Conservation (phyloP, 2,329 filamentous ascomycete genomes). For the Xylariaceae sp. region DNA sequence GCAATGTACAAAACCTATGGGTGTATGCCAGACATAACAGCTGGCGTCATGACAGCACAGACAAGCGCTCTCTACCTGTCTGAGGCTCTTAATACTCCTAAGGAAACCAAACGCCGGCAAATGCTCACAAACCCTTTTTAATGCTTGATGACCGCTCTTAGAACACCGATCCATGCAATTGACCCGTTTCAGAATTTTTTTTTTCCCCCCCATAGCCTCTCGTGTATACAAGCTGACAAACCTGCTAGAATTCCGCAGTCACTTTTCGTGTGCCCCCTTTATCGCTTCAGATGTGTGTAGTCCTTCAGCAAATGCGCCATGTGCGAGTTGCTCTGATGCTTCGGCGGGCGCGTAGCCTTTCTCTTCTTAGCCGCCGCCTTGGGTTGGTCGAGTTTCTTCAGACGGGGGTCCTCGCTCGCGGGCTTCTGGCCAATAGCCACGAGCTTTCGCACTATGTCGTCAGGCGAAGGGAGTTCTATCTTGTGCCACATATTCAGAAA, state of each 20-base stretch:
- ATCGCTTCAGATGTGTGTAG: slow-evolving; percentile 29
- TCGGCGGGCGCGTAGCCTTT: slow-evolving; percentile 74
- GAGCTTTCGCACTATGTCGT: slow-evolving; percentile 76
- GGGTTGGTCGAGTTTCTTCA: slow-evolving; percentile 60
- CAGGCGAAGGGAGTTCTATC: slow-evolving; percentile 75
- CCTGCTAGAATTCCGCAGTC: background rate
- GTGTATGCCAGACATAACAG: background rate
- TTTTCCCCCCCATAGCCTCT: too few species aligned
- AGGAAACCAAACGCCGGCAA: slow-evolving; percentile 15
- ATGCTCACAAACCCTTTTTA: slow-evolving; percentile 7
- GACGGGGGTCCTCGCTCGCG: slow-evolving; percentile 76
- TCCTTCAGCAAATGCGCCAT: slow-evolving; percentile 81
- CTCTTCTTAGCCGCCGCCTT: slow-evolving; percentile 67
- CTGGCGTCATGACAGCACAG: background rate
- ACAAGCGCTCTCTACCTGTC: background rate
- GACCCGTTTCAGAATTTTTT: background rate
- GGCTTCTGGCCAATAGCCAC: slow-evolving; percentile 81
- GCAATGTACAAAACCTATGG: too few species aligned
- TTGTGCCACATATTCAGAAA: slow-evolving; percentile 85
- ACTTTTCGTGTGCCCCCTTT: background rate
- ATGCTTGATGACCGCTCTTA: background rate
- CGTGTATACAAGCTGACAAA: background rate
- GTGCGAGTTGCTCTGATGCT: slow-evolving; percentile 86
- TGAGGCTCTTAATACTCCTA: background rate
- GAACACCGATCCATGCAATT: slow-evolving; percentile 21